Percentiles rank a stretch among this genome's conserved stretches.
Conservation (phyloP, 2,329 filamentous ascomycete genomes). For the Verruconis gallopava region DNA sequence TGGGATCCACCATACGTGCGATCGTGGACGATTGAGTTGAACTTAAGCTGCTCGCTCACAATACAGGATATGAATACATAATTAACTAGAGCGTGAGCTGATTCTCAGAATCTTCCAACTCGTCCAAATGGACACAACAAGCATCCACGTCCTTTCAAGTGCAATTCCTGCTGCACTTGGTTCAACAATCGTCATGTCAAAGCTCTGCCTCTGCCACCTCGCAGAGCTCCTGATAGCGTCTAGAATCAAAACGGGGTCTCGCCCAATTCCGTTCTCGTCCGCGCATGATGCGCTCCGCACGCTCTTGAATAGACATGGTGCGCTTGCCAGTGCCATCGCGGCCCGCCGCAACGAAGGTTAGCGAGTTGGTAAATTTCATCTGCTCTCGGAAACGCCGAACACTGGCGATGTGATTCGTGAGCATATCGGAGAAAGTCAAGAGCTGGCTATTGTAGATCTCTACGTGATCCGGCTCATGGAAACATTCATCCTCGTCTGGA, state of each 20-base stretch:
- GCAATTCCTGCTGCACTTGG: too few species aligned
- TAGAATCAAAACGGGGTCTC: constrained; percentile 6
- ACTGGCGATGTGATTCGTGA: constrained; percentile 5
- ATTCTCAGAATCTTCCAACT: too few species aligned
- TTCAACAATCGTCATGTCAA: too few species aligned
- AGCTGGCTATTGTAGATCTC: neutral
- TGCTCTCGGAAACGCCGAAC: neutral
- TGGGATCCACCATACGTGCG: too few species aligned
- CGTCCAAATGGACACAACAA: too few species aligned
- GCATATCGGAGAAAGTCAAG: constrained; percentile 4
- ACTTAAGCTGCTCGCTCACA: too few species aligned
- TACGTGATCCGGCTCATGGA: neutral
- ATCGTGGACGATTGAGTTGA: too few species aligned
- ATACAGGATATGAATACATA: too few species aligned
- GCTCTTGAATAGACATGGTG: constrained; percentile 3
- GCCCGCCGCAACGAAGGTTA: neutral
- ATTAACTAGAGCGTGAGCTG: too few species aligned
- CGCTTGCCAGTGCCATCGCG: constrained; percentile 5
- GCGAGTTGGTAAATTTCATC: neutral
- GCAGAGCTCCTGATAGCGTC: constrained; percentile 9
- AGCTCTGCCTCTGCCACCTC: constrained; percentile 8
- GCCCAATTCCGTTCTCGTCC: constrained; percentile 1
- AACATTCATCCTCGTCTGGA: neutral
- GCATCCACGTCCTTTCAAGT: too few species aligned
- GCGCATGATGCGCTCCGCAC: constrained; percentile 2